Conservation (phyloP, 352 stramenopile species). For the Proteromonas lacertae region DNA sequence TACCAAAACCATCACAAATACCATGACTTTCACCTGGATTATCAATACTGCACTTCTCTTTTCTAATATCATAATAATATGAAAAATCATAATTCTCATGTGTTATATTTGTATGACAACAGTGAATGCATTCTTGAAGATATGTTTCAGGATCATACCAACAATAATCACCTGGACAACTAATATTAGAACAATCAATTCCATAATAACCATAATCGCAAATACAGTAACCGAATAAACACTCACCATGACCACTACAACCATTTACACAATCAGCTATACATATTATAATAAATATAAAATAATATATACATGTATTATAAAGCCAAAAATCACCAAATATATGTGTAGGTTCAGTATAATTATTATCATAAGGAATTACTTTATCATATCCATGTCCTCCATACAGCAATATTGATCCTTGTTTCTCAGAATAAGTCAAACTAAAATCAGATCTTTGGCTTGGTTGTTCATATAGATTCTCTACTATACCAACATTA, state of each 20-base stretch:
- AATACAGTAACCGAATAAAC: constrained; percentile 42
- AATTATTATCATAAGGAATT: background rate
- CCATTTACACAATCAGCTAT: constrained; percentile 43
- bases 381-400: constrained; percentile 22
- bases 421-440: constrained; percentile 22
- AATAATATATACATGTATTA: background rate
- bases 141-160: constrained; percentile 41
- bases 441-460: constrained; percentile 37
- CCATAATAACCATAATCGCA: constrained; percentile 57
- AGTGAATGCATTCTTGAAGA: constrained; percentile 66
- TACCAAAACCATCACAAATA: constrained; percentile 74
- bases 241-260: constrained; percentile 54
- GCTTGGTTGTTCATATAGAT: constrained; percentile 39
- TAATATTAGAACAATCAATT: constrained; percentile 69
- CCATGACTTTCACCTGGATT: constrained; percentile 55
- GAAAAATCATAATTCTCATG: constrained; percentile 40
- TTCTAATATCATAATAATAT: constrained; percentile 44
- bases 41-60: constrained; percentile 32
- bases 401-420: constrained; percentile 44
- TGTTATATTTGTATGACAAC: constrained; percentile 32
- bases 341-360: constrained; percentile 8
- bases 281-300: background rate
- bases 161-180: constrained; percentile 63
- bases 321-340: constrained; percentile 39
- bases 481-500: constrained; percentile 8